A percentile compares a stretch with the other conserved stretches of the same genome.
These are phyloP conservation scores for Kodamaea arcana DNA, from an alignment of 1,139 yeast genomes.

Conservation along the genomic window DNA sequence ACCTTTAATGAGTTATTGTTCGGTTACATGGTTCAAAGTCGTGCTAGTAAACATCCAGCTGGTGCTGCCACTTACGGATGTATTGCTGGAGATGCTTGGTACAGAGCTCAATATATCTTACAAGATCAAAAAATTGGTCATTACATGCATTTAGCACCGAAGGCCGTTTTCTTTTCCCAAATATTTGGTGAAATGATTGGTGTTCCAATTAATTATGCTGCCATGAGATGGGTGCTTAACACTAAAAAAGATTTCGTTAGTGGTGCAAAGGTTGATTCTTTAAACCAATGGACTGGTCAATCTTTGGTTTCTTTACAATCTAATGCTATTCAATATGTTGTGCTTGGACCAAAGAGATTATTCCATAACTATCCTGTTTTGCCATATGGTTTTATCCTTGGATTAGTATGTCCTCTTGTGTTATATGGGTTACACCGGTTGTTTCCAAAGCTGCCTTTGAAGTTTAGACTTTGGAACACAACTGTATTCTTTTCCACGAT, in stretches of 20 bases:
- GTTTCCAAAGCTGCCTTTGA: constrained; percentile 16
- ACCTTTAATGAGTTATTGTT: constrained; percentile 46
- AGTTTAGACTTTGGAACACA: constrained; percentile 39
- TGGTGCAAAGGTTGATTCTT: constrained; percentile 36
- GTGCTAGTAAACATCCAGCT: constrained; percentile 34
- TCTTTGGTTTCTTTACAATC: constrained; percentile 35
- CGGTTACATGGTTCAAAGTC: constrained; percentile 38
- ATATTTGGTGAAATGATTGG: constrained; percentile 46
- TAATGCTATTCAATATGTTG: constrained; percentile 47
- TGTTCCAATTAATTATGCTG: constrained; percentile 42
- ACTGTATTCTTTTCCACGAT: constrained; percentile 45
- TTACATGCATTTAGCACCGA: constrained; percentile 45
- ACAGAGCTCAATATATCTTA: constrained; percentile 44
- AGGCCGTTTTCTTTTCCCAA: constrained; percentile 42
- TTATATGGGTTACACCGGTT: constrained; percentile 24
- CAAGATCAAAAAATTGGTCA: constrained; percentile 46
- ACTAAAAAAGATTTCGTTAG: constrained; percentile 33
- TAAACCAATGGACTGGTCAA: constrained; percentile 52
- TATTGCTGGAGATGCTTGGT: constrained; percentile 50
- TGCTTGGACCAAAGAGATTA: constrained; percentile 41
- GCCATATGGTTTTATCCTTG: constrained; percentile 41
- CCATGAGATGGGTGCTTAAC: constrained; percentile 40
- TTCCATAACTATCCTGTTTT: constrained; percentile 36
- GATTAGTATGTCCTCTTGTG: constrained; percentile 31
- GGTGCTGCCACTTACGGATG: constrained; percentile 46